Evolutionary conservation across 495 filamentous ascomycete species (phyloP), one percentile per base, ranked within the genome.

Genomic region (Podospora pseudoanserina): DNA sequence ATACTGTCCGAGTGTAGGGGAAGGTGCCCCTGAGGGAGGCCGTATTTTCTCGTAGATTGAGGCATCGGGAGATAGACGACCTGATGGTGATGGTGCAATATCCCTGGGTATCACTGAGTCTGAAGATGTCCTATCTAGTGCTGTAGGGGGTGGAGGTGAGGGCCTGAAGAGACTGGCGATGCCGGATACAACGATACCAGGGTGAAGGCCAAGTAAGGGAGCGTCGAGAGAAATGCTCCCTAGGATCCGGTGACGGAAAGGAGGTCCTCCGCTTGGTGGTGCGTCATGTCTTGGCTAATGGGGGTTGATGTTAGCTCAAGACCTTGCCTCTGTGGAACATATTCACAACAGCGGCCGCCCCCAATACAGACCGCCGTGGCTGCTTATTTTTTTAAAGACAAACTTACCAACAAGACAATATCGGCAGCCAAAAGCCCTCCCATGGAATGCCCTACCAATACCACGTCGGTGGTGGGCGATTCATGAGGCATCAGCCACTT

Each of bases 361-460:
- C 55, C 55, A 58, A 19, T 13, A 39, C 4, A 20, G n/a, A 58
- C 55, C 55, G 23, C n/a, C 55, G 26, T 27, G 27, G 19, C 16
- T 9, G 34, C 27, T 23, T 56, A 19, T 28, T 0, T 20, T 32
- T 34, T 13, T 39, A 1, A 39, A 20, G 20, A n/a, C 15, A 34
- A 56, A 71, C 75, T 54, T 68, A 80, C 84, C 68, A 91, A 77
- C 49, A 97, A 80, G 0, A 86, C 90, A 15, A 96, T 85, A 66
- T 98, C 94, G 2, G 92, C 91, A 19, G 89, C 84, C 7, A 98
- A 70, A 26, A 98, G 81, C 2, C 94, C 94, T 20, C 94, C 94
- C 86, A 98, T 93, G 63, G 91, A 94, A 74, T 97, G 94, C 0
- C 94, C 94, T 0, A 97, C 79, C 9, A 97, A 79, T 56, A 98